phyloP scores from a whole-genome alignment of 1,284 basidiomycete genomes.

The Cryptococcus sp. region DNA sequence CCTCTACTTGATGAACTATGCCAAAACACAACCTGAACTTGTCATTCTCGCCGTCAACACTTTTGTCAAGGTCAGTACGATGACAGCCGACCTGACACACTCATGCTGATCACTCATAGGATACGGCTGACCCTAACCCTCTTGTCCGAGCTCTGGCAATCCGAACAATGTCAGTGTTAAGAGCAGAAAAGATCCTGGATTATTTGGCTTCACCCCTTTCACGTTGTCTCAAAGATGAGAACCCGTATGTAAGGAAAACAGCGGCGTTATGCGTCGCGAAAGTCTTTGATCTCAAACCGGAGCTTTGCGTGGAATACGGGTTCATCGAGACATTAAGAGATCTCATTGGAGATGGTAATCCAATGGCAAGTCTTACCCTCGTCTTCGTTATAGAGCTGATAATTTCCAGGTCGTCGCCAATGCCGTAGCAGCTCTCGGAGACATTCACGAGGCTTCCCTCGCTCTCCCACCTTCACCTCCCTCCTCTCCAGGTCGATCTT shows the following conservation, averaged over 20 bases:
- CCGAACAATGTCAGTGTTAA: conserved; percentile 93
- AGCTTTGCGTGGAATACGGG: conserved; percentile 89
- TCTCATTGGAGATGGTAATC: conserved; percentile 75
- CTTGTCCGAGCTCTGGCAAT: conserved; percentile 94
- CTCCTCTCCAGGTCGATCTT: conserved; percentile 32
- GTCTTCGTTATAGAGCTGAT: not conserved
- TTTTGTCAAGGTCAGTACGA: conserved; percentile 65
- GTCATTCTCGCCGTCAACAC: conserved; percentile 99
- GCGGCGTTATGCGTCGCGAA: conserved; percentile 93
- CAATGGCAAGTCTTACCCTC: conserved; percentile 66
- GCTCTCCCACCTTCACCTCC: conserved; percentile 30
- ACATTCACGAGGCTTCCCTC: conserved; percentile 67
- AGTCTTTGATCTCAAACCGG: conserved; percentile 92
- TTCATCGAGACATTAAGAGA: conserved; percentile 79
- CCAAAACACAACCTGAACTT: conserved; percentile 93
- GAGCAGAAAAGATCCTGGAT: conserved; percentile 98
- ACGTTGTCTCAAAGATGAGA: conserved; percentile 86
- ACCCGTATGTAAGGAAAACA: conserved; percentile 96
- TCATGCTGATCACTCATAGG: conserved; percentile 52
- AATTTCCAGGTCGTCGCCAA: conserved; percentile 75
- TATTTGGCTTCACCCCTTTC: conserved; percentile 92
- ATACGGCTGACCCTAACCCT: conserved; percentile 92
- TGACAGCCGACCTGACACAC: not conserved
- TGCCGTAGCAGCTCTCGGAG: conserved; percentile 91
- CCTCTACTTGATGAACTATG: conserved; percentile 97